These are phyloP conservation scores for Boletus austroedulis DNA, from an alignment of 1,284 basidiomycete genomes.

Conservation along the genomic window DNA sequence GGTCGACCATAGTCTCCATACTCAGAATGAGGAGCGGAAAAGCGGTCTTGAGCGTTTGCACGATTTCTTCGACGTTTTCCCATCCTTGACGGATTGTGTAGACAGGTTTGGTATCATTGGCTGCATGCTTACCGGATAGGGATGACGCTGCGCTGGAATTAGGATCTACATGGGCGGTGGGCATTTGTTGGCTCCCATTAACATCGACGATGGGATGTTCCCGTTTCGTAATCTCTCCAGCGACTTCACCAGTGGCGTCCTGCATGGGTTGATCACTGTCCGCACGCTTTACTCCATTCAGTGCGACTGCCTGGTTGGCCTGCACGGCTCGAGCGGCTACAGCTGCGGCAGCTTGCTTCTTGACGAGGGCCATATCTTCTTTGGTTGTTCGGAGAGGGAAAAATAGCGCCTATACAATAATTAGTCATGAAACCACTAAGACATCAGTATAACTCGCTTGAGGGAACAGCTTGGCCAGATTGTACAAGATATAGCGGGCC, in stretches of 20 bases:
- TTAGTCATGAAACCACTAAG: conserved; percentile 11
- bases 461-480: conserved; percentile 90
- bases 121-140: conserved; percentile 24
- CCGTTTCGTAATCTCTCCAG: conserved; percentile 30
- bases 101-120: conserved; percentile 34
- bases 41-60: conserved; percentile 93
- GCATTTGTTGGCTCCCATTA: conserved; percentile 26
- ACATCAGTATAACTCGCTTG: conserved; percentile 58
- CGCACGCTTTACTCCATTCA: conserved; percentile 31
- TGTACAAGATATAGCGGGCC: conserved; percentile 85
- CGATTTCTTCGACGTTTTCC: conserved; percentile 94
- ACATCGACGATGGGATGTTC: conserved; percentile 19
- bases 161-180: conserved; percentile 20
- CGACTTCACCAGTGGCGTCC: conserved; percentile 32
- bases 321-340: conserved; percentile 37
- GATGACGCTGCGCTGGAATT: conserved; percentile 10
- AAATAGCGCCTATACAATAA: conserved; percentile 75
- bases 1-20: conserved; percentile 97
- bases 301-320: conserved; percentile 20
- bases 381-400: conserved; percentile 91
- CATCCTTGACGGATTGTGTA: conserved; percentile 69
- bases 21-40: conserved; percentile 94
- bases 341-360: conserved; percentile 42
- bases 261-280: conserved; percentile 35
- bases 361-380: conserved; percentile 77